phyloP scores from a whole-genome alignment of 108 stramenopile species.

The Aurantiochytrium sp. region DNA sequence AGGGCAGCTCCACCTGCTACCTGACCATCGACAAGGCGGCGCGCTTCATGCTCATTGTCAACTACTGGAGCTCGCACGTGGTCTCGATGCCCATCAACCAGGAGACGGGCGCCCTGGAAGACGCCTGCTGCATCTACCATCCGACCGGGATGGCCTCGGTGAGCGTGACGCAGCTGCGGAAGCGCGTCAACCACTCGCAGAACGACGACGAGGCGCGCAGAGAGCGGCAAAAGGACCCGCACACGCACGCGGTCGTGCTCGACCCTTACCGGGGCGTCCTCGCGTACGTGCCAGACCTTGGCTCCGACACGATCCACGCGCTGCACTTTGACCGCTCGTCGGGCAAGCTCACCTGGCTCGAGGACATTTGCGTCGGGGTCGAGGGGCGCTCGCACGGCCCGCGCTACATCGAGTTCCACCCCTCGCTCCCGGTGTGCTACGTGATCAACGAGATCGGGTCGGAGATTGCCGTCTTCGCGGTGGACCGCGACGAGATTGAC shows the following conservation, averaged over 20 bases:
- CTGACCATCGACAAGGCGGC: slow-evolving; percentile 75
- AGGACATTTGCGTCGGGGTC: slow-evolving; percentile 69
- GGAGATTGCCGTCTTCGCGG: slow-evolving; percentile 75
- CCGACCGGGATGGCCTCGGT: slow-evolving; percentile 65
- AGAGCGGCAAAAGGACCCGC: slow-evolving; percentile 83
- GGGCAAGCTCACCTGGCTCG: slow-evolving; percentile 67
- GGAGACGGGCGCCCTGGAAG: slow-evolving; percentile 63
- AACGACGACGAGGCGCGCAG: slow-evolving; percentile 75
- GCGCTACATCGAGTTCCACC: slow-evolving; percentile 83
- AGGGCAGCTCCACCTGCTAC: slow-evolving; percentile 87
- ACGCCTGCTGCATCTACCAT: slow-evolving; percentile 36
- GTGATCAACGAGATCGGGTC: slow-evolving; percentile 74
- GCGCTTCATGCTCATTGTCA: slow-evolving; percentile 75
- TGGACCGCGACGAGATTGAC: slow-evolving; percentile 64
- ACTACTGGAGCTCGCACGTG: slow-evolving; percentile 88
- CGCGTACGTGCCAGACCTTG: slow-evolving; percentile 82
- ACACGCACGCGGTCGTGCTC: slow-evolving; percentile 86
- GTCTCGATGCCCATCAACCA: slow-evolving; percentile 70
- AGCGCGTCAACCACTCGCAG: slow-evolving; percentile 72
- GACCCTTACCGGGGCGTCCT: slow-evolving; percentile 79
- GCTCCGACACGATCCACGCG: slow-evolving; percentile 77
- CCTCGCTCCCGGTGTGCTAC: slow-evolving; percentile 72
- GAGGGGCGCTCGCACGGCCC: slow-evolving; percentile 82
- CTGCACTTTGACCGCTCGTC: slow-evolving; percentile 64
- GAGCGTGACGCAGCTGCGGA: slow-evolving; percentile 60